Conservation (phyloP, 495 filamentous ascomycete species). For the Rostrohypoxylon terebratum region DNA sequence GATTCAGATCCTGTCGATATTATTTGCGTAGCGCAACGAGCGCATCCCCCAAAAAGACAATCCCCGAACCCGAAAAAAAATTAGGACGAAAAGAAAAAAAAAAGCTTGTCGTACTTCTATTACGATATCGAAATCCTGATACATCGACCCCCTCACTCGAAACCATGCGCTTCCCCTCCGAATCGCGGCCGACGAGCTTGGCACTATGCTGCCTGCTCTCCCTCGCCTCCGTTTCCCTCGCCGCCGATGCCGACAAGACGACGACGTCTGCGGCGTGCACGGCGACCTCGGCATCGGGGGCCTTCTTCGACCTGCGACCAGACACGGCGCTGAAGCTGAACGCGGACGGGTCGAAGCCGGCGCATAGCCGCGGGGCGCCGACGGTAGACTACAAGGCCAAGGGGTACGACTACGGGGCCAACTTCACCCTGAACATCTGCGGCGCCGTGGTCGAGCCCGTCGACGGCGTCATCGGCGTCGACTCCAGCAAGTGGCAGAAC, state of each 20-base stretch:
- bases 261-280: conserved; percentile 75
- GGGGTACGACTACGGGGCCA: conserved; percentile 86
- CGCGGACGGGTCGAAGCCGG: conserved; percentile 54
- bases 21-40: conserved; percentile 29
- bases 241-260: conserved; percentile 48
- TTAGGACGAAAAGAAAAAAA: neutral
- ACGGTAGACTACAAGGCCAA: conserved; percentile 82
- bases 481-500: conserved; percentile 75
- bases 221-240: conserved; percentile 37
- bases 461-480: conserved; percentile 76
- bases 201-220: conserved; percentile 39
- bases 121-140: conserved; percentile 15
- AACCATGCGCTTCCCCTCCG: conserved; percentile 43
- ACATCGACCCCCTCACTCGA: conserved; percentile 2
- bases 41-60: conserved; percentile 24
- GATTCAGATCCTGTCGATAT: conserved; percentile 8
- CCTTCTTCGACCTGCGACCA: conserved; percentile 90
- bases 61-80: neutral
- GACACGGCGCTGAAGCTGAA: conserved; percentile 72
- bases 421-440: conserved; percentile 97
- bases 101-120: neutral
- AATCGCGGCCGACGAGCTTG: conserved; percentile 24
- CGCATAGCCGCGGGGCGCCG: conserved; percentile 61
- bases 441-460: conserved; percentile 82
- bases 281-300: conserved; percentile 77